Base-by-base conservation (phyloP, 768 basidiomycete species). In the Paxillus rubicundulus region DNA sequence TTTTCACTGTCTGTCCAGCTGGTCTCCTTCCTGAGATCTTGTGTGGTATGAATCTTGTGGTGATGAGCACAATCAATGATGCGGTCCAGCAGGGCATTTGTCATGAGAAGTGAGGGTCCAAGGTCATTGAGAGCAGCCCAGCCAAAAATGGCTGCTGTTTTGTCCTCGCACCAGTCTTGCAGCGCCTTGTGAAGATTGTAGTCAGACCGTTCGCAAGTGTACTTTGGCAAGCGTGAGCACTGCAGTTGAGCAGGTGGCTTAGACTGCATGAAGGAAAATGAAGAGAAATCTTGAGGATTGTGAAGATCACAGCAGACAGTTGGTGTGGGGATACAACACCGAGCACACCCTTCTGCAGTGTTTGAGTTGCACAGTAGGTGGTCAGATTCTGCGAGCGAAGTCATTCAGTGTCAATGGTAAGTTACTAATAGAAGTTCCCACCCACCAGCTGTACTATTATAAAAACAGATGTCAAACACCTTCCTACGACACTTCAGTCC, bases 281-380 rank as follows among this genome's bases (percentile, higher is more conserved):
- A 30, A 1, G 38, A n/a, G 40, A 59, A 59, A 2, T 34, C 8
- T 3, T 16, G 28, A 2, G 64, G 64, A 30, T 52, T 48, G 47
- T 64, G 64, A 21, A 69, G 36, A 18, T 61, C 60, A 40, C 65
- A 69, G 60, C 68, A 69, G 17, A 63, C 28, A 5, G 48, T 8
- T 9, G 61, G 53, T 9, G 32, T 12, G 0, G 21, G 5, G 5
- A 58, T 34, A 3, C n/a, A 8, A 24, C 65, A 69, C 32, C 60
- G 50, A 4, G 38, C 3, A 47, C 67, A 69, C 16, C 59, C 55
- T 5, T 33, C 30, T 3, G 37, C 17, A 13, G 27, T 14, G 12
- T 10, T 4, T 12, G 24, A n/a, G 37, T 58, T 50, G 27, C 50
- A 54, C 6, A 42, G 12, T 2, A 47, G 41, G 9, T 57, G 45